Evolutionary conservation across 176 grass and related monocot species (phyloP), one percentile per base, ranked within the genome.

Genomic region (Aegilops sharonensis): DNA sequence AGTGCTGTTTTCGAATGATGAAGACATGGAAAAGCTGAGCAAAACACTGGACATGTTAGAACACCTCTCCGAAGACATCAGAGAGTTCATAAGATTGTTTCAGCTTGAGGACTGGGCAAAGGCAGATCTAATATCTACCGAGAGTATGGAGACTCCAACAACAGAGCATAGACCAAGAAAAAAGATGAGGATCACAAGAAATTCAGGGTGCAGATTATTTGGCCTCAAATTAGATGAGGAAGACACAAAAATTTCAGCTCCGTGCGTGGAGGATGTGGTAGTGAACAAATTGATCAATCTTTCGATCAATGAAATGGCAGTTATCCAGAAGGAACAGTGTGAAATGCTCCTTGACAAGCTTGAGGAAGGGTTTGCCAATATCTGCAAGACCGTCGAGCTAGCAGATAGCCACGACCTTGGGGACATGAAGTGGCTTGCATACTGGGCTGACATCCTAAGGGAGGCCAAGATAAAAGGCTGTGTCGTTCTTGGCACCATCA

Each of bases 41-140:
- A 72, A 4, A 0, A 72, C 68, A 1, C 10, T 72, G 9, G 36
- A 3, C 4, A 71, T 1, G 35, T 40, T 72, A 25, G 81, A 91
- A 11, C 59, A 67, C n/a, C 35, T 17, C 15, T 35, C 52, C 0
- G 3, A 11, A 0, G 11, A 91, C 34, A 31, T 74, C 11, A 13
- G 37, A 2, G 23, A 72, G n/a, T 91, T 91, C 65, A 54, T 89
- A n/a, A 2, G 8, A 13, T 32, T 85, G 82, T n/a, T 89, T 20
- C 43, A 40, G 60, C 68, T 77, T 5, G 75, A 90, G 80, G 9
- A 18, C 15, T 70, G 29, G 6, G 13, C 23, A 12, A 73, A 72
- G 12, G 32, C 2, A 10, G 21, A 34, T 37, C 37, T 4, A 52
- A 78, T 5, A 40, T 5, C 18, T 69, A 18, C 12, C 8, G 13